Percentiles rank a stretch among this genome's conserved stretches.
phyloP scores from a whole-genome alignment of 2,329 filamentous ascomycete species.

The Hymenoscyphus salicellus region DNA sequence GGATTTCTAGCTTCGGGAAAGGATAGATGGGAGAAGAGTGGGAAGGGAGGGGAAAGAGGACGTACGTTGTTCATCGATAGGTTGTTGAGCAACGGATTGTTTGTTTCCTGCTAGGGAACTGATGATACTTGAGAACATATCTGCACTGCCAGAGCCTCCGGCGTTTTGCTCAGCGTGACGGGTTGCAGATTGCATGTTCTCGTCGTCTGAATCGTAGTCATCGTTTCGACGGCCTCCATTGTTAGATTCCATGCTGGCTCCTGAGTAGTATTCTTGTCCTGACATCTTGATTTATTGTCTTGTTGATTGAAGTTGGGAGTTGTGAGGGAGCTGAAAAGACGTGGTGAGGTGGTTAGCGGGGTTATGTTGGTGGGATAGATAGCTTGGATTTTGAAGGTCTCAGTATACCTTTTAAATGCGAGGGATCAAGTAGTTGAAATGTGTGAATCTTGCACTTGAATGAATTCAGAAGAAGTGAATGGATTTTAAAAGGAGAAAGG shows the following conservation, averaged over 20 bases:
- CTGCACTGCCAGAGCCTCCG: constrained; percentile 46
- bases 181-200: constrained; percentile 53
- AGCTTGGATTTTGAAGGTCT: not conserved
- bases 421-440: not conserved
- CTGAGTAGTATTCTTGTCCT: not conserved
- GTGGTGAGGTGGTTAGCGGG: constrained; percentile 1
- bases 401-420: not conserved
- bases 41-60: not conserved
- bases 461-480: not conserved
- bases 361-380: not conserved
- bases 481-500: not conserved
- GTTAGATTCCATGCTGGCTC: not conserved
- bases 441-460: too few species aligned
- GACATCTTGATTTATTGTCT: not conserved
- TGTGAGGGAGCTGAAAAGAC: not conserved
- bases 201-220: constrained; percentile 31
- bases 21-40: not conserved
- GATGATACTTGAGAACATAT: constrained; percentile 55
- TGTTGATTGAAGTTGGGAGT: not conserved
- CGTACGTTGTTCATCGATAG: constrained; percentile 55
- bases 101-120: constrained; percentile 54
- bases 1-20: not conserved
- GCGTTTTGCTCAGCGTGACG: constrained; percentile 54
- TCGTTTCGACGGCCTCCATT: not conserved
- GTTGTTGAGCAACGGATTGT: constrained; percentile 46